These are phyloP conservation scores for Tranzscheliella williamsii DNA, from an alignment of 1,284 basidiomycete species.

Conservation along the genomic window DNA sequence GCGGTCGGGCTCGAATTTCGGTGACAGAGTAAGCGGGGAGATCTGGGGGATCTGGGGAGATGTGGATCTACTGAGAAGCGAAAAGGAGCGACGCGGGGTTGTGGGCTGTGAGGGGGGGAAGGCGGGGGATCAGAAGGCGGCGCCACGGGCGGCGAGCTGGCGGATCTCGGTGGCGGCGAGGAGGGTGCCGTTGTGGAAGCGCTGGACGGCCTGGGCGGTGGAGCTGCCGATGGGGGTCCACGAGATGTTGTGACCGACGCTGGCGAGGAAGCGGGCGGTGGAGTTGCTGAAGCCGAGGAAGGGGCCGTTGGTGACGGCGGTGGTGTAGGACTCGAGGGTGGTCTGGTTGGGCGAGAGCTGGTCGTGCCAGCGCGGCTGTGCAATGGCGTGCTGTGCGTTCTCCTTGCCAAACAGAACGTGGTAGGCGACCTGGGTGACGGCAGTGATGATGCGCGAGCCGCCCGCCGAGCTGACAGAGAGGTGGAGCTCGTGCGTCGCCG, in stretches of 20 bases:
- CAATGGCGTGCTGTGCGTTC: slow-evolving; percentile 44
- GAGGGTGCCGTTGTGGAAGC: slow-evolving; percentile 22
- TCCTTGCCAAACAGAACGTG: slow-evolving; percentile 42
- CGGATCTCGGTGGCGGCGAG: slow-evolving; percentile 46
- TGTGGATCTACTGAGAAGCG: too few relatives aligned
- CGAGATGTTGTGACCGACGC: slow-evolving; percentile 59
- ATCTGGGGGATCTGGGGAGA: too few relatives aligned
- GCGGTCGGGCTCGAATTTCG: too few relatives aligned
- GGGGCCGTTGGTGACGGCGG: slow-evolving; percentile 33
- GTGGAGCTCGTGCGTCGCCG: slow-evolving; percentile 56
- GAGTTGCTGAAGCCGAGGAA: slow-evolving; percentile 60
- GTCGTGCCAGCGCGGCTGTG: slow-evolving; percentile 63
- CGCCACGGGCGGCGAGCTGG: slow-evolving; percentile 48
- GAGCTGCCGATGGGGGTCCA: slow-evolving; percentile 41
- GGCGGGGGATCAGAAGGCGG: too few relatives aligned
- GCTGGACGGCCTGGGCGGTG: slow-evolving; percentile 50
- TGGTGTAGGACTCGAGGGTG: slow-evolving; percentile 56
- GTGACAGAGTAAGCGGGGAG: too few relatives aligned
- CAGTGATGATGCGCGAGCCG: slow-evolving; percentile 63
- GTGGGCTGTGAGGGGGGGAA: too few relatives aligned
- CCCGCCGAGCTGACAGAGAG: slow-evolving; percentile 62
- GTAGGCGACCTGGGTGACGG: slow-evolving; percentile 61
- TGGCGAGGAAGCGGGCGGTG: slow-evolving; percentile 57
- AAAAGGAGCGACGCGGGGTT: too few relatives aligned
- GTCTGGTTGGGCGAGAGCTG: slow-evolving; percentile 60